Base-by-base conservation (phyloP, 1,284 basidiomycete genomes). In the Microbotryomycetes sp. region DNA sequence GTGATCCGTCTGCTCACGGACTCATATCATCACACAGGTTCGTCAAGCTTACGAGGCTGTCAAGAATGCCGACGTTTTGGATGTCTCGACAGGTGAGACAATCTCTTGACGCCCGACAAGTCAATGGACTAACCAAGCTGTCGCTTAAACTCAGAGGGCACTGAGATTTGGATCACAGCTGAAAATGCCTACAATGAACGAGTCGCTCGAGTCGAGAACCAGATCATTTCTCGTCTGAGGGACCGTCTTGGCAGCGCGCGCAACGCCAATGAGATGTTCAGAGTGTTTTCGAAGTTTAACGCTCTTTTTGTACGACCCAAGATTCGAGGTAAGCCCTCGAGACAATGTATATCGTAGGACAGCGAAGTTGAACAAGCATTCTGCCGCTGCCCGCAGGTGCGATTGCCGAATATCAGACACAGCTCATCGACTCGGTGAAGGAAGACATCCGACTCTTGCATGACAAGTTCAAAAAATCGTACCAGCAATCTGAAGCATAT, bases 261-360 rank as follows among this genome's bases (percentile, higher is more conserved):
- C 54, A 97, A 96, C 73, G 94, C 96, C 2, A 94, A 96, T 74
- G 94, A 97, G 79, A 98, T 97, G 93, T 97, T 99, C 78, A 84
- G 93, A 58, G 94, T 97, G 52, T 94, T 99, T 77, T 94, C 91
- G 5, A 96, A 96, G 77, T 98, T 97, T 81, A 97, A 98, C 76
- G 89, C 90, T 1, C 79, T 98, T 32, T 97, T 99, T 74, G 93
- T 98, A 32, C 83, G 96, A 63, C 94, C 93, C n/a, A 97, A 97
- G 84, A 91, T 90, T 56, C 51, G 80, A 51, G 70, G 69, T 58
- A 30, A 29, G 14, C 28, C 25, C 12, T 58, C 45, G 23, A 16
- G 56, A 15, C 36, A n/a, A 5, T 14, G 6, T 36, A 26, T 6
- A 4, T 16, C 25, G 3, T n/a, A n/a, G 2, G 49, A 25, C 7